Percentiles rank a stretch among this genome's conserved stretches.
These are phyloP conservation scores for Lophium mytilinum DNA, from an alignment of 495 filamentous ascomycete genomes.

Conservation along the genomic window DNA sequence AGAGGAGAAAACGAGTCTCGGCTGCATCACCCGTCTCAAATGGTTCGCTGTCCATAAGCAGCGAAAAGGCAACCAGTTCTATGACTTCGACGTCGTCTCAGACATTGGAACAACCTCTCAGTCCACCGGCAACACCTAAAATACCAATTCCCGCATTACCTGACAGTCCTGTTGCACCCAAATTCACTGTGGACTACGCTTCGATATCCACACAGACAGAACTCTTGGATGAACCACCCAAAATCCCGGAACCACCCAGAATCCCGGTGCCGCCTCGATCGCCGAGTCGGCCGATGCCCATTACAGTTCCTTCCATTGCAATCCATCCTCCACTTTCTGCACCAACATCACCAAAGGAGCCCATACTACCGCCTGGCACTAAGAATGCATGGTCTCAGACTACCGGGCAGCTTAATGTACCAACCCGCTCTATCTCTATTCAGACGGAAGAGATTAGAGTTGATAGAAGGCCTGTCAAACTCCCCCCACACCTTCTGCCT, in stretches of 20 bases:
- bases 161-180: slow-evolving; percentile 25
- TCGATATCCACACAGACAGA: slow-evolving; percentile 72
- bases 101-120: slow-evolving; percentile 57
- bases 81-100: slow-evolving; percentile 71
- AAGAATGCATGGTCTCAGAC: slow-evolving; percentile 53
- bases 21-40: slow-evolving; percentile 33
- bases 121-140: slow-evolving; percentile 61
- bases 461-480: slow-evolving; percentile 61
- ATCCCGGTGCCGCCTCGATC: slow-evolving; percentile 6
- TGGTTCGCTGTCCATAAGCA: slow-evolving; percentile 17
- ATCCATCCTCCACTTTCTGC: slow-evolving; percentile 58
- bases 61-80: slow-evolving; percentile 19
- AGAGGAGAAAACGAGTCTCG: slow-evolving; percentile 56
- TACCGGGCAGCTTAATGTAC: slow-evolving; percentile 32
- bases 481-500: slow-evolving; percentile 71
- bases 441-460: slow-evolving; percentile 87
- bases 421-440: slow-evolving; percentile 47
- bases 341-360: slow-evolving; percentile 54
- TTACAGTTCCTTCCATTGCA: slow-evolving; percentile 53
- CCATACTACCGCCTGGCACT: slow-evolving; percentile 56
- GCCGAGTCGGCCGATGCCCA: slow-evolving; percentile 26
- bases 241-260: slow-evolving; percentile 23
- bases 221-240: slow-evolving; percentile 25
- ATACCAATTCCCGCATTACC: slow-evolving; percentile 26
- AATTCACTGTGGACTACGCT: slow-evolving; percentile 33